phyloP scores from a whole-genome alignment of 1,284 basidiomycete genomes.

The Cronartium quercuum region DNA sequence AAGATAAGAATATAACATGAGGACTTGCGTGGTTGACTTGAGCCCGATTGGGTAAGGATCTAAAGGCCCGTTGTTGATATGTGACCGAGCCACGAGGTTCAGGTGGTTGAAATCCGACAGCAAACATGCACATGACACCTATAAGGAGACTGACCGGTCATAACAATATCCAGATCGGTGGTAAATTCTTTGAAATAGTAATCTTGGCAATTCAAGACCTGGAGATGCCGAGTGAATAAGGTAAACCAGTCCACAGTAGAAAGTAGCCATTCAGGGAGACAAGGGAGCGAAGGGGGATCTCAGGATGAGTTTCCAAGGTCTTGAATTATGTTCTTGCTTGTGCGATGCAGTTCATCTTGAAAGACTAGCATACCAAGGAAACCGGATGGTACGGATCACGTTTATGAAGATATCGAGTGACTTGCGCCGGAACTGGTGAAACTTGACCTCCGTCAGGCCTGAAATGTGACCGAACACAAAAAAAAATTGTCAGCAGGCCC shows the following conservation, averaged over 20 bases:
- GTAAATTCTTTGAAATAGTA: conserved; percentile 27
- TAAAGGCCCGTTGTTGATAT: background rate
- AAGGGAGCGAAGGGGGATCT: no score
- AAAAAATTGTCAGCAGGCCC: background rate
- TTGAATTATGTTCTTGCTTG: background rate
- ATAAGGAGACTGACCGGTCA: conserved; percentile 10
- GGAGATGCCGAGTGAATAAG: background rate
- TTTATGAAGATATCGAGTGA: background rate
- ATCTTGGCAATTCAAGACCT: conserved; percentile 34
- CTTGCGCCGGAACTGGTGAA: background rate
- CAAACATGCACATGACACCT: no score
- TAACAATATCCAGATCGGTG: conserved; percentile 20
- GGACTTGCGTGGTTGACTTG: background rate
- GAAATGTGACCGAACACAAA: background rate
- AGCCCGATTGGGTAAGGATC: conserved; percentile 1
- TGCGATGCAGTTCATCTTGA: background rate
- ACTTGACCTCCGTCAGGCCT: conserved; percentile 1
- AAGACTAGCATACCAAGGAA: conserved; percentile 9
- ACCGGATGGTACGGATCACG: conserved; percentile 32
- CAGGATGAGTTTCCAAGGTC: background rate
- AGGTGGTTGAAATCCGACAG: no score
- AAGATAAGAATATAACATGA: background rate
- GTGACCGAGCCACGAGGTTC: no score
- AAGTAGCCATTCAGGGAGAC: no score
- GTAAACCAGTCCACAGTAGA: background rate